These are phyloP conservation scores for Trametes elegans DNA, from an alignment of 768 basidiomycete species.

Conservation along the genomic window DNA sequence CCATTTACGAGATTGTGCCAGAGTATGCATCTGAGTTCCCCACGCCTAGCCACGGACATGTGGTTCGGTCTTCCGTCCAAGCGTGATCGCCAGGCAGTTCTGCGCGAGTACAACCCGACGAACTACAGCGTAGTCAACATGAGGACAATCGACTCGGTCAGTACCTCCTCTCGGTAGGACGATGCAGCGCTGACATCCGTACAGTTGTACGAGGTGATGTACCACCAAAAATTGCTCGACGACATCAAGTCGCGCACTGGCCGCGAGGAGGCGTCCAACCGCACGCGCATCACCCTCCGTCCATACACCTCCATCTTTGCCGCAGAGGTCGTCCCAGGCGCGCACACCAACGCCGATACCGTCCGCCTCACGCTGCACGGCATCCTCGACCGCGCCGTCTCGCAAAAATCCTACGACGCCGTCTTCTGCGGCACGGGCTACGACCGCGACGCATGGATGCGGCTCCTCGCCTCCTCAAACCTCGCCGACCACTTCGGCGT, in stretches of 20 bases:
- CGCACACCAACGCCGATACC: conserved; percentile 12
- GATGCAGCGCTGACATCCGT: neutral
- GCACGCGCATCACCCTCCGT: conserved; percentile 34
- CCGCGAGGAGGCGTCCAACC: conserved; percentile 8
- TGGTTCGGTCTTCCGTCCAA: conserved; percentile 40
- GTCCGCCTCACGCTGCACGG: conserved; percentile 35
- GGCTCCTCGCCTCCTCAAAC: conserved; percentile 39
- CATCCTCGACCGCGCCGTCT: conserved; percentile 33
- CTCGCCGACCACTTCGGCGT: conserved; percentile 40
- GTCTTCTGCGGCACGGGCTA: conserved; percentile 56
- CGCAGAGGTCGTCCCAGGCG: conserved; percentile 21
- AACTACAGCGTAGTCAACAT: conserved; percentile 57
- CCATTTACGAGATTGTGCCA: neutral
- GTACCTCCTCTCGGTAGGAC: conserved; percentile 11
- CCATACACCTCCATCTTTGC: conserved; percentile 38
- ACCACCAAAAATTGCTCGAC: conserved; percentile 47
- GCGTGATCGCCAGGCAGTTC: conserved; percentile 33
- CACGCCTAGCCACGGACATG: conserved; percentile 37
- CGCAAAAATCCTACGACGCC: conserved; percentile 40
- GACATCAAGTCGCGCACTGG: conserved; percentile 37
- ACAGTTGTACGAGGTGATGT: conserved; percentile 50
- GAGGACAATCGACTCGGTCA: conserved; percentile 41
- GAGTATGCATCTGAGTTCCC: neutral
- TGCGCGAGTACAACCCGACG: conserved; percentile 46
- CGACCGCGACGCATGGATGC: conserved; percentile 46